Base-by-base conservation (phyloP, 768 basidiomycete species). In the Boletales sp. region DNA sequence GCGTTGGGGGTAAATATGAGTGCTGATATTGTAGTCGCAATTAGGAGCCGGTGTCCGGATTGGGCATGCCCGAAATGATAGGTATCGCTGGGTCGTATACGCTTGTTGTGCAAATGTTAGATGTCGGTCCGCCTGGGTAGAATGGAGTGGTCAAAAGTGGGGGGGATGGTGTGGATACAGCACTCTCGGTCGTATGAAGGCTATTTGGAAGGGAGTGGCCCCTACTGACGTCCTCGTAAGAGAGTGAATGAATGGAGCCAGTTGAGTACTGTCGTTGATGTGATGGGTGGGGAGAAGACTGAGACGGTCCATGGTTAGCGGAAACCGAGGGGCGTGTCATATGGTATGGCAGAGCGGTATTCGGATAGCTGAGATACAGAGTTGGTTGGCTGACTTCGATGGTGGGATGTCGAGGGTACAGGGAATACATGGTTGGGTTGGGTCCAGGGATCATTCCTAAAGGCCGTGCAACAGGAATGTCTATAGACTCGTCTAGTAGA, bases 81-180 rank as follows among this genome's bases (percentile, higher is more conserved):
- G 51, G 45, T 41, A 54, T 50, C 29, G 48, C 5, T 24, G 49
- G 11, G 24, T 52, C 44, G 36, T 50, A 57, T 37, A 50, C 24
- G 39, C 39, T 53, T 27, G 40, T 41, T 43, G 45, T 36, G 34
- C 44, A 54, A 9, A 48, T 29, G 21, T 43, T 45, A 36, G 51
- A 35, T 40, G 42, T 45, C 21, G 49, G 47, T 41, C 54, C 52
- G 13, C 53, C 21, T 17, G 70, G 65, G 41, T 69, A 63, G 52
- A 68, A 72, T 18, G 67, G 57, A 21, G 66, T 61, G 14, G 62
- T 63, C 30, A 62, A 48, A 29, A 65, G 47, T 37, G 67, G 64
- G 10, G 59, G 65, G 7, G 67, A 66, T 9, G 56, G 52, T 4
- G 60, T 44, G 11, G 58, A 44, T 7, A 44, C 30, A 37, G 48